A percentile compares a stretch with the other conserved stretches of the same genome.
Evolutionary conservation across 2,329 filamentous ascomycete genomes (phyloP).

Genomic region (Colletotrichum melonis): DNA sequence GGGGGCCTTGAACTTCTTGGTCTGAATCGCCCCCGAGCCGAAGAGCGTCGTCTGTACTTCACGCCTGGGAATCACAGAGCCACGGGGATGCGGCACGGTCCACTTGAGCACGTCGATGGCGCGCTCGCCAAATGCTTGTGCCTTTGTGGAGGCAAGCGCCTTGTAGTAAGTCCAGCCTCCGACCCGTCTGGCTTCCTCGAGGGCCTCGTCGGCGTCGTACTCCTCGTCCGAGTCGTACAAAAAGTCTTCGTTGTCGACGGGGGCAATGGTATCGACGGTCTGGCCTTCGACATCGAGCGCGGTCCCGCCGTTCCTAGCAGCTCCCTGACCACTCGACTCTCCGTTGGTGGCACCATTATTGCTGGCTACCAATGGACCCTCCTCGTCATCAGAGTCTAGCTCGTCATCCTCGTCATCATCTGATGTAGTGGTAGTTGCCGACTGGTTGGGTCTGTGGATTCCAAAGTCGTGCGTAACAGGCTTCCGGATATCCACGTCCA

Average conservation of each 20-base stretch:
- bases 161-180: constrained; percentile 82
- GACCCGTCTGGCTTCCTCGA: constrained; percentile 81
- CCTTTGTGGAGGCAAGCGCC: constrained; percentile 64
- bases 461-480: constrained; percentile 89
- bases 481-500: constrained; percentile 97
- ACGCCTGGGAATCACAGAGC: constrained; percentile 67
- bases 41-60: constrained; percentile 65
- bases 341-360: constrained; percentile 40
- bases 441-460: constrained; percentile 83
- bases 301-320: constrained; percentile 50
- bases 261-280: constrained; percentile 70
- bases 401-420: constrained; percentile 82
- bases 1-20: constrained; percentile 76
- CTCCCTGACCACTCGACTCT: constrained; percentile 52
- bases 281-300: constrained; percentile 83
- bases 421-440: constrained; percentile 81
- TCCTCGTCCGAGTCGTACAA: constrained; percentile 94
- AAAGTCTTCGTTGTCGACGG: constrained; percentile 75
- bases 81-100: constrained; percentile 66
- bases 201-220: constrained; percentile 77
- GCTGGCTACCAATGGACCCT: constrained; percentile 22
- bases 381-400: constrained; percentile 54
- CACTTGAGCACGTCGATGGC: constrained; percentile 58
- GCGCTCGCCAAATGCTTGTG: constrained; percentile 54
- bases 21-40: constrained; percentile 65